phyloP scores from a whole-genome alignment of 306 rosid species.

The Sicyos baderoa region DNA sequence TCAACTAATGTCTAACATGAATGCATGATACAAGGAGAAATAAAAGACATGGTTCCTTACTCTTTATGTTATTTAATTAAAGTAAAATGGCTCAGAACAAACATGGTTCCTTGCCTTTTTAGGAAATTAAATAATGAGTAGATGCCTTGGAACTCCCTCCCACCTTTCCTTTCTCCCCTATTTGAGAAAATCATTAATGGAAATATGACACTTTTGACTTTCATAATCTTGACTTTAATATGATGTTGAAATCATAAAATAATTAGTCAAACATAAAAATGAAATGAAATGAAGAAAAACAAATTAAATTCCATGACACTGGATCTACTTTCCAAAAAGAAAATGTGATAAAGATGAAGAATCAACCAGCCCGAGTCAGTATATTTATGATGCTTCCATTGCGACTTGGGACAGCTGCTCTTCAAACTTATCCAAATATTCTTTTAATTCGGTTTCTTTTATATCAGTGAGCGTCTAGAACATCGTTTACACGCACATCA shows the following conservation, averaged over 20 bases:
- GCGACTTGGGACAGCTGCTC: neutral
- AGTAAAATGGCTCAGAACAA: conserved; percentile 1
- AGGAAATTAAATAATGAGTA: neutral
- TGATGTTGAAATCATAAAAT: neutral
- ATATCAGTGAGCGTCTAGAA: too few relatives aligned
- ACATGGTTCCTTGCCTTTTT: conserved; percentile 2
- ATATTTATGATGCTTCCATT: neutral
- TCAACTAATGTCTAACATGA: neutral
- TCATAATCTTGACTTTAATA: neutral
- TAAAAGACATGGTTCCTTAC: neutral
- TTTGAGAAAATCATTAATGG: neutral
- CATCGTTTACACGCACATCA: too few relatives aligned
- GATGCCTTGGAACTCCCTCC: neutral
- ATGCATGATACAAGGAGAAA: neutral
- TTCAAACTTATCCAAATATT: neutral
- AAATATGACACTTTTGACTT: neutral
- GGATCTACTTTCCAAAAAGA: neutral
- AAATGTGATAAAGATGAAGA: neutral
- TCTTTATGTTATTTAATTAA: neutral
- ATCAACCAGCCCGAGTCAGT: neutral
- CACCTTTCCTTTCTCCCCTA: neutral
- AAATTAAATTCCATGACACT: neutral
- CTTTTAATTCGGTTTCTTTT: too few relatives aligned
- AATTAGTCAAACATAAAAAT: neutral
- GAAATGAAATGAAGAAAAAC: neutral